These are phyloP conservation scores for Pachysandra terminalis DNA, from an alignment of 164 flowering plant genomes.

Conservation along the genomic window DNA sequence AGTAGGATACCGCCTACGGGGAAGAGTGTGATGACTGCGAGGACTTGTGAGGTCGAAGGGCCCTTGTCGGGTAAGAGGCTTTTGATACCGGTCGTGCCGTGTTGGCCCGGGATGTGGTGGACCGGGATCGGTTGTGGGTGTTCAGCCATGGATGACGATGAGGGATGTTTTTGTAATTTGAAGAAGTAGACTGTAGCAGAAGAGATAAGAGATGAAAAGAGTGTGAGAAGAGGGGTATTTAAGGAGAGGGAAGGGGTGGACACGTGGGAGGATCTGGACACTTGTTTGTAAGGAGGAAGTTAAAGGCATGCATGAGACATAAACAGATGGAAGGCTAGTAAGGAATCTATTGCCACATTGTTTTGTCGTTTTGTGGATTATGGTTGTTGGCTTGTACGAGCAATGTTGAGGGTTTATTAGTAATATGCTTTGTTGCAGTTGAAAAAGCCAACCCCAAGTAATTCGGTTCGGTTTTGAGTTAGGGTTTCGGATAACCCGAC, in stretches of 20 bases:
- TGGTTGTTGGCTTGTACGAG: too few relatives aligned
- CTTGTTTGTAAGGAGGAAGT: constrained; percentile 16
- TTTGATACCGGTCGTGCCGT: constrained; percentile 12
- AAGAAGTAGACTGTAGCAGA: too few relatives aligned
- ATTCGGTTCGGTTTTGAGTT: too few relatives aligned
- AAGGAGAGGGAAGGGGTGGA: constrained; percentile 15
- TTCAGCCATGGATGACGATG: constrained; percentile 28
- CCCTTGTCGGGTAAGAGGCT: constrained; percentile 21
- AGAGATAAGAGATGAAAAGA: too few relatives aligned
- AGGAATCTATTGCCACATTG: constrained; percentile 5
- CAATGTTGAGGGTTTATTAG: too few relatives aligned
- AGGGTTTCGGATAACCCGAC: too few relatives aligned
- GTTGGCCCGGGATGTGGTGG: constrained; percentile 10
- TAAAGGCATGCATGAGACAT: constrained; percentile 25
- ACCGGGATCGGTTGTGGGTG: too few relatives aligned
- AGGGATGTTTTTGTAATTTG: too few relatives aligned
- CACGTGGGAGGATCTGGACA: constrained; percentile 27
- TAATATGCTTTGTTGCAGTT: too few relatives aligned
- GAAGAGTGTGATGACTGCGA: constrained; percentile 54
- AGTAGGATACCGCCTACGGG: constrained; percentile 75
- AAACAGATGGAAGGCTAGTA: not conserved
- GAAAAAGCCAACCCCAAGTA: too few relatives aligned
- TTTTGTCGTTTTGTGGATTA: constrained; percentile 5
- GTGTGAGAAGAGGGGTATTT: constrained; percentile 7
- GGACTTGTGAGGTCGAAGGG: constrained; percentile 41